Evolutionary conservation across 2,329 filamentous ascomycete species (phyloP).

Genomic region (Ceratocystiopsis sp.): DNA sequence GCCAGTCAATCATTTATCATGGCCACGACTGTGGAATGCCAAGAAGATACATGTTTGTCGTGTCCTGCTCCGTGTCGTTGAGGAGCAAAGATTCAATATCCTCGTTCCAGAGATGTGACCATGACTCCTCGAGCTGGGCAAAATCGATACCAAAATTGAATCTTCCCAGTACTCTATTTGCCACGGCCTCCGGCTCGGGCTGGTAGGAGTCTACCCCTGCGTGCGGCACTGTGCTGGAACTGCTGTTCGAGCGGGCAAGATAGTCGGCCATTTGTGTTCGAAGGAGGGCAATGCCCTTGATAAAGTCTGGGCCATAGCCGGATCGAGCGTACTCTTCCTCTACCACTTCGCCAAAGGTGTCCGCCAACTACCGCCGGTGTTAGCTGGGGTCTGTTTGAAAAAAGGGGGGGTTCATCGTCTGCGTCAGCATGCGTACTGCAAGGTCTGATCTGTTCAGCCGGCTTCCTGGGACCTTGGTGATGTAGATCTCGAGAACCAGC

Average conservation of each 20-base stretch:
- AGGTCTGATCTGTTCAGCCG: constrained; percentile 2
- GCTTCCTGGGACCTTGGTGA: constrained; percentile 3
- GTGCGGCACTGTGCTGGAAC: background rate
- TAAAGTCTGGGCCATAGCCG: background rate
- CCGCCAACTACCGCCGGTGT: background rate
- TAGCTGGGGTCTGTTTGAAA: background rate
- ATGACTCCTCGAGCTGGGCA: constrained; percentile 3
- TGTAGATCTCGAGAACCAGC: constrained; percentile 4
- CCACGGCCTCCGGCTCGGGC: background rate
- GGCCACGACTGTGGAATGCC: constrained; percentile 4
- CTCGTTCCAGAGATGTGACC: constrained; percentile 6
- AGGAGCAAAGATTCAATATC: constrained; percentile 1
- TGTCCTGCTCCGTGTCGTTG: background rate
- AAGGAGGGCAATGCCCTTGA: background rate
- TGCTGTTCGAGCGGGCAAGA: background rate
- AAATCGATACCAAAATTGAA: background rate
- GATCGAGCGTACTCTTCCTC: background rate
- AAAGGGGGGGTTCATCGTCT: no score
- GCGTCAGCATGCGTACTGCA: background rate
- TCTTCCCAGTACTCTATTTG: background rate
- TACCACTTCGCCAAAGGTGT: constrained; percentile 1
- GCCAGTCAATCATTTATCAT: background rate
- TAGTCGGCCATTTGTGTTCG: constrained; percentile 1
- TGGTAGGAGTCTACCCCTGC: background rate
- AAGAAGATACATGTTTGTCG: constrained; percentile 4